phyloP scores from a whole-genome alignment of 768 basidiomycete species.

The Hygrocybe coccinea region DNA sequence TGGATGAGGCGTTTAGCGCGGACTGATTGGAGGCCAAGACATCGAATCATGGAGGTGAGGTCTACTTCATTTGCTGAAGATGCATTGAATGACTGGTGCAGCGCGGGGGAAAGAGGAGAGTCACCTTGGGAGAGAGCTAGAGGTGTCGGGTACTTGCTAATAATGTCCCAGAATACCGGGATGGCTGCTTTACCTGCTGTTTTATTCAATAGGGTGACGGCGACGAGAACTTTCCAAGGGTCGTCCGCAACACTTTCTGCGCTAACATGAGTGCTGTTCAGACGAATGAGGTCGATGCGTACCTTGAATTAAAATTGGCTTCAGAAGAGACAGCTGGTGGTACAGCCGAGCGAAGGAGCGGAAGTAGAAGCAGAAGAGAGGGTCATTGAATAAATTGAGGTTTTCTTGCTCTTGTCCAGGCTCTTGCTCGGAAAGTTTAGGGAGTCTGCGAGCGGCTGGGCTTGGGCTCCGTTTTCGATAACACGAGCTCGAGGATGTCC shows the following conservation, averaged over 20 bases:
- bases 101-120: not conserved
- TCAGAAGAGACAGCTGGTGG: conserved; percentile 23
- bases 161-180: conserved; percentile 58
- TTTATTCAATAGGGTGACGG: conserved; percentile 64
- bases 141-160: conserved; percentile 56
- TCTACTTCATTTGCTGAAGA: conserved; percentile 40
- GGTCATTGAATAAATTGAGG: conserved; percentile 13
- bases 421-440: not conserved
- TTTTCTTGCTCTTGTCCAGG: not conserved
- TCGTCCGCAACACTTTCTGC: conserved; percentile 50
- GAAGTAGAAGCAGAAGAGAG: conserved; percentile 26
- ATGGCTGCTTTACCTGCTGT: conserved; percentile 60
- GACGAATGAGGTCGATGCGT: not conserved
- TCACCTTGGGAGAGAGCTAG: conserved; percentile 51
- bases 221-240: conserved; percentile 68
- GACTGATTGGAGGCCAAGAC: conserved; percentile 56
- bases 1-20: conserved; percentile 52
- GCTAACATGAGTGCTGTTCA: not conserved
- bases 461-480: not conserved
- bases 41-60: conserved; percentile 43
- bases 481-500: not conserved
- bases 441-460: not conserved
- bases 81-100: not conserved
- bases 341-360: conserved; percentile 22
- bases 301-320: conserved; percentile 42